Evolutionary conservation across 345 rosid species (phyloP).

Genomic region (Salix suchowensis): DNA sequence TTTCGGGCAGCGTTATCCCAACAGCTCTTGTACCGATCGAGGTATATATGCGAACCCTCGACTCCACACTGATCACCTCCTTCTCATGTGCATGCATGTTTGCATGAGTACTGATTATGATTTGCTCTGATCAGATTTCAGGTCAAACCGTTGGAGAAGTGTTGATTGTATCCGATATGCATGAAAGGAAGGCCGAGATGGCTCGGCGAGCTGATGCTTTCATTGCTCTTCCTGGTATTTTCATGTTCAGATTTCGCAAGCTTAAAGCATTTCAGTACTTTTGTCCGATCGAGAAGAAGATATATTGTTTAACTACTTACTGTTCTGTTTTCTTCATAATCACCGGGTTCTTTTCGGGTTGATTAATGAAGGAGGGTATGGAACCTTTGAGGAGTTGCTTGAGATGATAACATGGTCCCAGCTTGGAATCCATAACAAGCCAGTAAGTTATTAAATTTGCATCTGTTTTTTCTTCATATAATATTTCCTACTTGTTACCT

Average conservation of each 20-base stretch:
- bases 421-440: slow-evolving; percentile 59
- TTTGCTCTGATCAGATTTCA: slow-evolving; percentile 22
- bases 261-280: not conserved
- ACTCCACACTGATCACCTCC: not conserved
- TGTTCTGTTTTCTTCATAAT: not conserved
- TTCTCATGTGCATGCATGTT: not conserved
- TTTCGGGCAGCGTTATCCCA: slow-evolving; percentile 29
- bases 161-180: slow-evolving; percentile 37
- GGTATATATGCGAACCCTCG: slow-evolving; percentile 9
- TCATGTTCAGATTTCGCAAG: not conserved
- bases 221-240: slow-evolving; percentile 40
- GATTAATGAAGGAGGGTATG: slow-evolving; percentile 46
- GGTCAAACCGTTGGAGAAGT: slow-evolving; percentile 36
- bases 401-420: slow-evolving; percentile 62
- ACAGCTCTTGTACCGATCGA: slow-evolving; percentile 33
- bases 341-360: not conserved
- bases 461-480: not conserved
- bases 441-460: slow-evolving; percentile 25
- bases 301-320: not conserved
- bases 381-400: slow-evolving; percentile 60
- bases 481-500: not conserved
- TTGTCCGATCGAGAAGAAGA: not conserved
- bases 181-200: slow-evolving; percentile 45
- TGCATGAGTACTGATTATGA: not conserved
- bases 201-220: slow-evolving; percentile 37